Percentiles rank a stretch among this genome's conserved stretches.
Evolutionary conservation across 495 filamentous ascomycete species (phyloP).

Genomic region (Schizothecium vesticola): DNA sequence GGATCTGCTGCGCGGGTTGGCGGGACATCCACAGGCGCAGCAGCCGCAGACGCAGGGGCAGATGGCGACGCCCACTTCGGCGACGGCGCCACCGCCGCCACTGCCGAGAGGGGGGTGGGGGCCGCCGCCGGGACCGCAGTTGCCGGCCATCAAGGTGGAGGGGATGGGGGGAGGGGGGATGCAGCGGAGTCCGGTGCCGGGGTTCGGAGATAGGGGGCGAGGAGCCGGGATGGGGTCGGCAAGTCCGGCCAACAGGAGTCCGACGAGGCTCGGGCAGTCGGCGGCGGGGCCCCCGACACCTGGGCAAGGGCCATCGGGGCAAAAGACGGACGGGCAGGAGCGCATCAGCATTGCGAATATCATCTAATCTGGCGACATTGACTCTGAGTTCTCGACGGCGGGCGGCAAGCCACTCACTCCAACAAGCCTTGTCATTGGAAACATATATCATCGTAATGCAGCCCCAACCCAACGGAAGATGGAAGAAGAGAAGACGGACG

Average conservation of each 20-base stretch:
- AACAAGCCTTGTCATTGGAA: not conserved
- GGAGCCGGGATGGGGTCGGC: not conserved
- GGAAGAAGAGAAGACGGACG: no score
- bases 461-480: not conserved
- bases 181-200: not conserved
- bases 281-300: conserved; percentile 4
- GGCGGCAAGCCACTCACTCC: no score
- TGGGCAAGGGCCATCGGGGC: conserved; percentile 21
- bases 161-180: not conserved
- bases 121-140: conserved; percentile 7
- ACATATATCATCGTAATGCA: not conserved
- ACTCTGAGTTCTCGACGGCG: not conserved
- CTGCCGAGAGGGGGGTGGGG: not conserved
- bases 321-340: conserved; percentile 40
- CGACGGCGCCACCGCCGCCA: not conserved
- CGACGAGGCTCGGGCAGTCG: not conserved
- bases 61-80: not conserved
- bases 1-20: conserved; percentile 20
- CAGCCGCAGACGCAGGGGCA: not conserved
- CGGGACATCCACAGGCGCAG: conserved; percentile 7
- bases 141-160: not conserved
- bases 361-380: conserved; percentile 41
- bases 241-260: conserved; percentile 21
- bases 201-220: not conserved
- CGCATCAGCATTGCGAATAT: conserved; percentile 80